Conservation (phyloP, 2,329 filamentous ascomycete genomes). For the Onygena corvina region DNA sequence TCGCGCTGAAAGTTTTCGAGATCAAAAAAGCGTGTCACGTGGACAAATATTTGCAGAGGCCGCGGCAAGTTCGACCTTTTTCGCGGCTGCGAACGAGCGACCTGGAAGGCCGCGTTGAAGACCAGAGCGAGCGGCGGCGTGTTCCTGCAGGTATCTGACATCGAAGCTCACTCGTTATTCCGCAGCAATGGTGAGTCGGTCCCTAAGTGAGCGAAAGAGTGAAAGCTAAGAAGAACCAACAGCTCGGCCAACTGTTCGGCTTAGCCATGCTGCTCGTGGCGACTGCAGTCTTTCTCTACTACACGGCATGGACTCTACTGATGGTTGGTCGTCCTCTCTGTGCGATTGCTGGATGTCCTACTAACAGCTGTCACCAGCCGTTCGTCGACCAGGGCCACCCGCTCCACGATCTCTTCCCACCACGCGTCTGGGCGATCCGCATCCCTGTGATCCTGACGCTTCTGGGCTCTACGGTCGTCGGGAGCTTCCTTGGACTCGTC, state of each 20-base stretch:
- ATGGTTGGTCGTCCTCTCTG: conserved; percentile 54
- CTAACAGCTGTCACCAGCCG: conserved; percentile 46
- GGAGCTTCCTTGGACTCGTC: conserved; percentile 87
- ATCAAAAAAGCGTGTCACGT: background rate
- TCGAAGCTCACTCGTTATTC: background rate
- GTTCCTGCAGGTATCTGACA: too few species aligned
- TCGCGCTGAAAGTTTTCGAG: background rate
- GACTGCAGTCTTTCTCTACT: conserved; percentile 71
- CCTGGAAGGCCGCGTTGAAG: too few species aligned
- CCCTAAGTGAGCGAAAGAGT: conserved; percentile 1
- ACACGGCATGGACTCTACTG: conserved; percentile 91
- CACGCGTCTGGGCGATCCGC: conserved; percentile 95
- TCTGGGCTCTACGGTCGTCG: conserved; percentile 82
- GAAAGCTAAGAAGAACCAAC: conserved; percentile 14
- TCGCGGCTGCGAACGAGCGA: too few species aligned
- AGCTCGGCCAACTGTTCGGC: conserved; percentile 85
- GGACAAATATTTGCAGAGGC: background rate
- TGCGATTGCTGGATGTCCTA: background rate
- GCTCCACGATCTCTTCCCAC: conserved; percentile 88
- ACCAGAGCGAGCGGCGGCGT: too few species aligned
- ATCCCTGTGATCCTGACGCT: conserved; percentile 95
- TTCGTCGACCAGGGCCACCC: conserved; percentile 94
- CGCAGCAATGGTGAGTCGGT: conserved; percentile 16
- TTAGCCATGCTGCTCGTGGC: conserved; percentile 64
- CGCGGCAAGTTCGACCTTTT: background rate